Base-by-base conservation (phyloP, 2,329 filamentous ascomycete genomes). In the Ascochyta pisi region DNA sequence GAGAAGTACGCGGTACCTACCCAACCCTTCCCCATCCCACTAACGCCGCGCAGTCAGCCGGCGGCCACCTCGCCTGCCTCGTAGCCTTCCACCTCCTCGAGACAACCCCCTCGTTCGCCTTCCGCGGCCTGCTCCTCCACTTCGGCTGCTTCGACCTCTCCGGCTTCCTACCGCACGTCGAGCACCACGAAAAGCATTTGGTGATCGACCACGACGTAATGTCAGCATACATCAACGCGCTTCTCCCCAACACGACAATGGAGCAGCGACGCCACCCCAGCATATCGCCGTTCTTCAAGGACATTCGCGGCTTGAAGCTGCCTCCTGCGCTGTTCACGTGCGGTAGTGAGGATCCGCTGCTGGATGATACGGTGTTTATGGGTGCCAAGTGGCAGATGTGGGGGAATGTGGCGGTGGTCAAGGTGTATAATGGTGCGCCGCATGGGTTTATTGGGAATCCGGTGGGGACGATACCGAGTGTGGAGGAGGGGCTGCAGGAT, bases 281-380 rank as follows among this genome's bases (percentile, higher is more conserved):
- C 19, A 77, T 85, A 4, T 81, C 77, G 1, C 83, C 83, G 0
- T 76, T 84, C 34, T 85, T 81, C 63, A 78, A 78, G 12, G 76
- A 85, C 54, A 48, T 74, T 1, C 43, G 73, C 27, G 62, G 73
- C 53, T 65, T 61, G 41, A 67, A 68, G 49, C 66, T 85, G n/a
- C 83, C 83, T 23, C 78, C 79, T 0, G 82, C 83, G 3, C 63
- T 86, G 19, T 86, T 86, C 60, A 76, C 79, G 1, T 82, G 79
- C 54, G 83, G 84, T 0, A 85, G 82, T 5, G 77, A 81, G 54
- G 84, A 86, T 68, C 77, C 77, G 6, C 60, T 86, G 55, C 63
- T 86, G 0, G 81, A 83, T 61, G 81, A 83, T 60, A 82, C 76
- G 15, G 66, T 83, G 22, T 67, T 82, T 42, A 85, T 86, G 83